phyloP scores from a whole-genome alignment of 768 basidiomycete genomes.

The Suillus subaureus region DNA sequence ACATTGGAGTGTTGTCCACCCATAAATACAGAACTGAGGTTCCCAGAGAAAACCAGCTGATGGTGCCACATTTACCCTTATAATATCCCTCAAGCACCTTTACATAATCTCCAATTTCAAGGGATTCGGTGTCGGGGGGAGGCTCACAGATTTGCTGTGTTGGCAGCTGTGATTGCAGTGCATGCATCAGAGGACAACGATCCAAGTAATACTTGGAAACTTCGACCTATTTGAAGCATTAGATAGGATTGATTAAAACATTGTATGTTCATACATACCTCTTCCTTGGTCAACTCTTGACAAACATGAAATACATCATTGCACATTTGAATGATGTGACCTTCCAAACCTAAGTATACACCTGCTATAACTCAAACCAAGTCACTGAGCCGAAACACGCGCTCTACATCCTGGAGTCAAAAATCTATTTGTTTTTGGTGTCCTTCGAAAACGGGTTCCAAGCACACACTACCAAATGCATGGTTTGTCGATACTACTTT shows the following conservation, averaged over 20 bases:
- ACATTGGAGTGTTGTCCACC: no score
- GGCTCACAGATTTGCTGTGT: background rate
- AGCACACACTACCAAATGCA: background rate
- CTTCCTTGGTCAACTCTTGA: background rate
- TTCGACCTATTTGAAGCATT: background rate
- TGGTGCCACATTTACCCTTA: no score
- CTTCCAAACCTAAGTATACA: background rate
- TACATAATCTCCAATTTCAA: background rate
- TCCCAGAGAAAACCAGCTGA: no score
- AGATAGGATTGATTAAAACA: no score
- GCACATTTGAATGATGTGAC: background rate
- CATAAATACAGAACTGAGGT: no score
- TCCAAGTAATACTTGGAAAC: background rate
- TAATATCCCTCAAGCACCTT: no score
- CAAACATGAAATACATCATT: background rate
- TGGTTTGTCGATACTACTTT: background rate
- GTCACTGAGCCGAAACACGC: background rate
- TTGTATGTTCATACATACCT: no score
- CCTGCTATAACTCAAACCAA: background rate
- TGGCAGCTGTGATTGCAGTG: background rate
- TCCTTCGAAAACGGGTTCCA: background rate
- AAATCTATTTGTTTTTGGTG: background rate
- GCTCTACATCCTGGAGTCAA: background rate
- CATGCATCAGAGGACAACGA: background rate
- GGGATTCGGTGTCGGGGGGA: background rate